A percentile compares a stretch with the other conserved stretches of the same genome.
Evolutionary conservation across 1,284 basidiomycete species (phyloP).

Genomic region (Gomphus bonarii): DNA sequence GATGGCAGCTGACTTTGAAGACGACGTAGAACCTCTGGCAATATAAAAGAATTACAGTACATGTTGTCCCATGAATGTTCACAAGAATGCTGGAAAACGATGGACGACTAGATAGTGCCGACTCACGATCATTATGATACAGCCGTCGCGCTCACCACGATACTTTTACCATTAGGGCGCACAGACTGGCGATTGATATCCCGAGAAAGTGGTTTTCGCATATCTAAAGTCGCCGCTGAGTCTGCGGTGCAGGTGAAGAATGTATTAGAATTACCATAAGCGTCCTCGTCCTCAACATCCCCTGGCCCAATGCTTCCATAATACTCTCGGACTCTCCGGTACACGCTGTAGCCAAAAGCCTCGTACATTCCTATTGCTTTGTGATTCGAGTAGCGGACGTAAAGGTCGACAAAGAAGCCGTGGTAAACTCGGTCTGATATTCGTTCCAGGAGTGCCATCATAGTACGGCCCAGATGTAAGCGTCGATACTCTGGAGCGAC

Average conservation of each 20-base stretch:
- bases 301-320: slow-evolving; percentile 70
- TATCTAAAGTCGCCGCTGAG: slow-evolving; percentile 46
- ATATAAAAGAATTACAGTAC: not conserved
- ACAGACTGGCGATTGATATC: slow-evolving; percentile 57
- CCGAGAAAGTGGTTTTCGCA: slow-evolving; percentile 73
- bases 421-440: slow-evolving; percentile 70
- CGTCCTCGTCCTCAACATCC: slow-evolving; percentile 78
- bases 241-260: not conserved
- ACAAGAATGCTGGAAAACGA: not conserved
- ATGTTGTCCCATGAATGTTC: not conserved
- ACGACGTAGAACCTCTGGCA: slow-evolving; percentile 7
- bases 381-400: slow-evolving; percentile 74
- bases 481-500: slow-evolving; percentile 88
- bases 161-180: slow-evolving; percentile 60
- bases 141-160: slow-evolving; percentile 59
- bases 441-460: slow-evolving; percentile 76
- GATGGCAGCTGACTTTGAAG: slow-evolving; percentile 27
- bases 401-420: slow-evolving; percentile 84
- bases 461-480: slow-evolving; percentile 68
- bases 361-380: slow-evolving; percentile 83
- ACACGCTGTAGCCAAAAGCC: slow-evolving; percentile 78
- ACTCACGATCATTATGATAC: slow-evolving; percentile 36
- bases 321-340: slow-evolving; percentile 75
- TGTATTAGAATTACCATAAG: slow-evolving; percentile 60
- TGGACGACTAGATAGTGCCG: not conserved